Evolutionary conservation across 768 basidiomycete species (phyloP), one percentile per base, ranked within the genome.

Genomic region (Termitomyces eurrhizus): DNA sequence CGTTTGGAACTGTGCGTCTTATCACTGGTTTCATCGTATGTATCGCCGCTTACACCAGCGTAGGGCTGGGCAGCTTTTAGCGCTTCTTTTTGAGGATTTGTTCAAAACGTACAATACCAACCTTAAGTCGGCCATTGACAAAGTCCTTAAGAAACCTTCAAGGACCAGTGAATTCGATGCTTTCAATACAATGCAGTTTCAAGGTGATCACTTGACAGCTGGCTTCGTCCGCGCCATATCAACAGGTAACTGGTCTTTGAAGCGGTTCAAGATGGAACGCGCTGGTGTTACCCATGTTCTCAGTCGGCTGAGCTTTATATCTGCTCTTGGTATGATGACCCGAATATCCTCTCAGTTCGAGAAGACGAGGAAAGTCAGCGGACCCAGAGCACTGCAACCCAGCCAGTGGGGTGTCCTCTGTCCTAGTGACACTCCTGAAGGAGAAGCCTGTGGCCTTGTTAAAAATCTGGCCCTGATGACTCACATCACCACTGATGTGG

Each of bases 381-480:
- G 97, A 45, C 97, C 97, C 35, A 86, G 97, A 67, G 95, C 96
- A 24, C 74, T 99, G 62, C 97, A 99, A 71, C 96, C 97, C 5
- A 93, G 90, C 81, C 97, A 99, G 75, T 99, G 97, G 97, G 97
- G 97, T 41, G 92, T 99, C 79, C 79, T 98, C 21, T 99, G 97
- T 76, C 93, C 97, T 0, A 94, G 92, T 70, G 97, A 99, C 74
- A 99, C 97, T 0, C 97, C 97, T 0, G 97, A 99, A 87, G 97
- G 97, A 70, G 97, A 99, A 76, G 97, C 97, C 18, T 99, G 97
- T 70, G 97, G 97, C 29, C 77, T 99, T 60, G 97, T 99, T 50
- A 99, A 99, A 79, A 99, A 99, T 75, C 77, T 99, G 63, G 97
- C 97, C 3, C 79, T 99, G 16, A 99, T 99, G 97, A 98, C 97